A percentile compares a stretch with the other conserved stretches of the same genome.
These are phyloP conservation scores for Cercospora beticola DNA, from an alignment of 2,329 filamentous ascomycete genomes.

Conservation along the genomic window DNA sequence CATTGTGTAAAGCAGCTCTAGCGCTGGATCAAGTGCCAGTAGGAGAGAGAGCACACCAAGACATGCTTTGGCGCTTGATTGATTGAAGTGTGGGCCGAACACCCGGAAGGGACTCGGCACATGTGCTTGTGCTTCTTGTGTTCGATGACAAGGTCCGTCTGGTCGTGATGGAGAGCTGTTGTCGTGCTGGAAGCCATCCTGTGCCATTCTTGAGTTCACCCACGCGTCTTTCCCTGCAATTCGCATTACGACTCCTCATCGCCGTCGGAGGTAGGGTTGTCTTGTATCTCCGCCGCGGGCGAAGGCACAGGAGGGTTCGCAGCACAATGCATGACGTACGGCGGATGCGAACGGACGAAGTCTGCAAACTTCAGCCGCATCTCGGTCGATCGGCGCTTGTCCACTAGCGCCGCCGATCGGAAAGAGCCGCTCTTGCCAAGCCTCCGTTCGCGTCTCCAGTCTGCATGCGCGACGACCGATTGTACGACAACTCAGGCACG, in stretches of 20 bases:
- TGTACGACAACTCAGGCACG: neutral
- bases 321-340: neutral
- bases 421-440: neutral
- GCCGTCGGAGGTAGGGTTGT: neutral
- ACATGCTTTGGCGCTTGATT: neutral
- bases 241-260: neutral
- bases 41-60: neutral
- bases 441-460: neutral
- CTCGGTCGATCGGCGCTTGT: neutral
- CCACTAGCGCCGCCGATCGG: neutral
- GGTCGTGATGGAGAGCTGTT: neutral
- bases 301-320: neutral
- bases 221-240: neutral
- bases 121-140: neutral
- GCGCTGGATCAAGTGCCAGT: conserved; percentile 7
- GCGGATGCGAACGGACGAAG: neutral
- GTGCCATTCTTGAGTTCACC: neutral
- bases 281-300: neutral
- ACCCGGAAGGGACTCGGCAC: neutral
- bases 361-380: neutral
- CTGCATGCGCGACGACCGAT: neutral
- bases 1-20: conserved; percentile 10
- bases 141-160: neutral
- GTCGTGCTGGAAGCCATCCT: neutral
- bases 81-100: neutral